Base-by-base conservation (phyloP, 2,329 filamentous ascomycete species). In the Nothopassalora personata region DNA sequence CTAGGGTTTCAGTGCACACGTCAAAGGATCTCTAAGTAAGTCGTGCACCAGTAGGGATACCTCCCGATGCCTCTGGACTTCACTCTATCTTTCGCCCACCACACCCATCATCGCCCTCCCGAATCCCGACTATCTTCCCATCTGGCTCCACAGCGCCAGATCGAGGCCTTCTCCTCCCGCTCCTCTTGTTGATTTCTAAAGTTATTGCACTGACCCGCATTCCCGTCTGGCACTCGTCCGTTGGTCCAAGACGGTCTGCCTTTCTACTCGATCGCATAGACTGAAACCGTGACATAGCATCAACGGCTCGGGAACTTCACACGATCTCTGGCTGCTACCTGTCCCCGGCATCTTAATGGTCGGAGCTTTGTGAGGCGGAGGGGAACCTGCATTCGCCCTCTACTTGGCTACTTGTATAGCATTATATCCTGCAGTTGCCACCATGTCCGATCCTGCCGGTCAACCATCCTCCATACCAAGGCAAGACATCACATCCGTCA, bases 161-260 rank as follows among this genome's bases (percentile, higher is more conserved):
- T 36, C 34, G 34, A 36, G 34, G 4, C 10, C 30, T 30, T 23
- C 27, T 52, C 48, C 28, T 36, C 19, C 23, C 33, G n/a, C 19
- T 33, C 51, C 13, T 53, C 51, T 43, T 54, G 34, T 43, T 54
- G 33, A 36, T 46, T 45, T 54, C 52, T 54, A 43, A 30, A 45
- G 39, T 43, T 54, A 54, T 51, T 43, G 30, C 49, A 53, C 49
- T 50, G 15, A 30, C 56, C 49, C 48, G 56, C 56, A 58, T 58
- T 46, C 19, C 56, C 54, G 54, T n/a, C 54, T 36, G 45, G 48
- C 33, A 13, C 34, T 34, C 50, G 48, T 53, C 39, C 53, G 36
- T 36, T 52, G 33, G 39, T 39, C 50, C 49, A 34, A 33, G 19
- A 23, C 18, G 30, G 49, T 18, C 23, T 53, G 34, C 56, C 36